These are phyloP conservation scores for Coccomyxa subellipsoidea DNA, from an alignment of 163 green algal species.

Conservation along the genomic window DNA sequence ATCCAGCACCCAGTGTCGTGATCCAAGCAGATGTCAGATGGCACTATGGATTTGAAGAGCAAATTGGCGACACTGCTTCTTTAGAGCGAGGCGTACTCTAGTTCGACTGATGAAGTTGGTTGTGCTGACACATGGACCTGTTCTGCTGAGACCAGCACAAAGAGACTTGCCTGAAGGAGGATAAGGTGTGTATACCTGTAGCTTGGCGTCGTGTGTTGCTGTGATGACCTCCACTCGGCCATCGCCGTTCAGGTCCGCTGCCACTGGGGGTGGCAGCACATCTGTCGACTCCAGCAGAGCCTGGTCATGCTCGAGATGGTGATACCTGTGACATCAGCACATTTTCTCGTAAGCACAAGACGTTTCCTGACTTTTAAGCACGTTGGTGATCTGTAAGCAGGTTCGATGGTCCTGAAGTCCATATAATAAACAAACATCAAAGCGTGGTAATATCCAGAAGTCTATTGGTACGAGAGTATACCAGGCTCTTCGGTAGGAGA, in stretches of 20 bases:
- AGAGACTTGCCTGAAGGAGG: not conserved
- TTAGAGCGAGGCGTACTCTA: too few relatives aligned
- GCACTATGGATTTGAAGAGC: too few relatives aligned
- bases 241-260: slow-evolving; percentile 85
- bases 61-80: too few relatives aligned
- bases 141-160: not conserved
- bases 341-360: too few relatives aligned
- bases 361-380: too few relatives aligned
- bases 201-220: slow-evolving; percentile 54
- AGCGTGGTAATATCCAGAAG: not conserved
- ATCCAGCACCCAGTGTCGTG: not conserved
- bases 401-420: not conserved
- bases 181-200: slow-evolving; percentile 8
- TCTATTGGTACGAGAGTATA: slow-evolving; percentile 21
- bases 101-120: too few relatives aligned
- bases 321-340: slow-evolving; percentile 22
- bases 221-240: slow-evolving; percentile 75
- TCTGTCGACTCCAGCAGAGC: slow-evolving; percentile 6
- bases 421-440: not conserved
- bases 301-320: slow-evolving; percentile 24
- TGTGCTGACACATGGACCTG: not conserved
- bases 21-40: too few relatives aligned
- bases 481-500: slow-evolving; percentile 81
- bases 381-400: not conserved
- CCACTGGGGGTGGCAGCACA: slow-evolving; percentile 26